Conservation (phyloP, 2,329 filamentous ascomycete species). For the Cladobotryum protrusum region DNA sequence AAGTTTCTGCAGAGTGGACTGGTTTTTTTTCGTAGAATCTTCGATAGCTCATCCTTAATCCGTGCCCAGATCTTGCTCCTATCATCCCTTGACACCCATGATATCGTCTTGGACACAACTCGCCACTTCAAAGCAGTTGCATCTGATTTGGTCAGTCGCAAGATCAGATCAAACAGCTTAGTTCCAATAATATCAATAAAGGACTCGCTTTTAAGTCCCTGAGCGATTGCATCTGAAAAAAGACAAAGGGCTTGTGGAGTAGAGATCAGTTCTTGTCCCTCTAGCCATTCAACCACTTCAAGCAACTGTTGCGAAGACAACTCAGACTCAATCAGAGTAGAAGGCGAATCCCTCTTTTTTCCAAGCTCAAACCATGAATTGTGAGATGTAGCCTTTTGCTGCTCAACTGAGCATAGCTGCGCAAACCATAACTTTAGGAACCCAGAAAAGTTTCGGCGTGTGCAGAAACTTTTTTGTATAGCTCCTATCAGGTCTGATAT, state of each 20-base stretch:
- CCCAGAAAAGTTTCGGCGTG: constrained; percentile 36
- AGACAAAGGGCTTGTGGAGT: constrained; percentile 31
- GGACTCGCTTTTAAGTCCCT: constrained; percentile 36
- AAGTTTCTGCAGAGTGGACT: constrained; percentile 29
- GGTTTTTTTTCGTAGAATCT: constrained; percentile 27
- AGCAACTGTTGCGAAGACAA: constrained; percentile 40
- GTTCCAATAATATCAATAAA: constrained; percentile 37
- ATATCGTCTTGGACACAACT: constrained; percentile 29
- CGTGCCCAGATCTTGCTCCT: constrained; percentile 27
- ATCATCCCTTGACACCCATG: constrained; percentile 28
- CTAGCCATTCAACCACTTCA: constrained; percentile 38
- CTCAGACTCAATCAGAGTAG: constrained; percentile 33
- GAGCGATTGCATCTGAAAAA: constrained; percentile 37
- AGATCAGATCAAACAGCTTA: constrained; percentile 32
- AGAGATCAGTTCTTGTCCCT: constrained; percentile 26
- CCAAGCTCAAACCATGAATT: constrained; percentile 30
- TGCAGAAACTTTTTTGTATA: constrained; percentile 39
- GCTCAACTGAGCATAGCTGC: constrained; percentile 33
- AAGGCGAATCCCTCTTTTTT: constrained; percentile 15
- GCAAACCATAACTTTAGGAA: constrained; percentile 44
- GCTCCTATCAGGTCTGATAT: constrained; percentile 34
- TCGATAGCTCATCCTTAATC: constrained; percentile 27
- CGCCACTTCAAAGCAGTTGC: constrained; percentile 36
- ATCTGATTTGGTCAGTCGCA: constrained; percentile 21
- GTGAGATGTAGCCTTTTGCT: constrained; percentile 18